Conservation (phyloP, 2,329 filamentous ascomycete genomes). For the Aquanectria penicillioides region DNA sequence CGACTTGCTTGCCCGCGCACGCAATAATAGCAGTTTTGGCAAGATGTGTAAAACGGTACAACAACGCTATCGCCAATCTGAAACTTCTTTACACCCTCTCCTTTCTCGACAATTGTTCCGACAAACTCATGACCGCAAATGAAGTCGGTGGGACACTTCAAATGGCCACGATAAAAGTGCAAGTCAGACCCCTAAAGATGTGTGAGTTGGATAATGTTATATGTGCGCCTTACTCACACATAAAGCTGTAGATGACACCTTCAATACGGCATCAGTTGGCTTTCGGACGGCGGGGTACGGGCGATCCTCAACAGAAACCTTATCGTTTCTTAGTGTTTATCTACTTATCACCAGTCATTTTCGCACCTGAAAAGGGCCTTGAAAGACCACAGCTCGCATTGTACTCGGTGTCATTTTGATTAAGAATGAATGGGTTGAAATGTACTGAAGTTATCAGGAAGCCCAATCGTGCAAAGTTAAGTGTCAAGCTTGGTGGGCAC, state of each 20-base stretch:
- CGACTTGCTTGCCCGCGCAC: background rate
- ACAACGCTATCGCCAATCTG: conserved; percentile 8
- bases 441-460: too few relatives aligned
- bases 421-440: too few relatives aligned
- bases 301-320: background rate
- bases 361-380: background rate
- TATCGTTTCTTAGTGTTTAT: background rate
- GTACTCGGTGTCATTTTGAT: background rate
- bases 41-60: conserved; percentile 10
- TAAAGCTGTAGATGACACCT: background rate
- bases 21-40: conserved; percentile 13
- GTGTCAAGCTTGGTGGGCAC: too few relatives aligned
- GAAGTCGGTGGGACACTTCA: conserved; percentile 18
- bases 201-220: background rate
- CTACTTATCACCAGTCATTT: background rate
- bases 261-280: background rate
- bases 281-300: background rate
- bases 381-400: background rate
- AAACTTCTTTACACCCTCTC: background rate
- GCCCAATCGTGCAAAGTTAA: too few relatives aligned
- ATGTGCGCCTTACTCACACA: conserved; percentile 2
- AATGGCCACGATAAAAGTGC: conserved; percentile 23
- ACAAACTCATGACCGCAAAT: conserved; percentile 22
- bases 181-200: conserved; percentile 11
- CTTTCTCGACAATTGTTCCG: conserved; percentile 3